Evolutionary conservation across 2,329 filamentous ascomycete genomes (phyloP), one percentile per base, ranked within the genome.

Genomic region (Penicillium crustosum): DNA sequence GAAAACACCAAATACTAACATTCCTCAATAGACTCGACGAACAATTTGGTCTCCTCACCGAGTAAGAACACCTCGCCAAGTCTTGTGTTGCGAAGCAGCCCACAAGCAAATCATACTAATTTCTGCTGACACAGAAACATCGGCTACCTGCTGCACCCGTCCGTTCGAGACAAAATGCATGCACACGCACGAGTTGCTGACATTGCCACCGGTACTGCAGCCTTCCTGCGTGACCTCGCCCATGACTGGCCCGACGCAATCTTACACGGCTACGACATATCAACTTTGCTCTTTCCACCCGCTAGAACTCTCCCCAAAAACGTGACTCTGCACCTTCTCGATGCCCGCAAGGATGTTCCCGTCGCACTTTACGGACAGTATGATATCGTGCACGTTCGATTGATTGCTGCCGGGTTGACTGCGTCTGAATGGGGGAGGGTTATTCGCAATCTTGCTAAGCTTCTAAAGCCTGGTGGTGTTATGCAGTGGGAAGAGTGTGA

Each of bases 371-470:
- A 55, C 6, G 58, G 57, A 6, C 57, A 61, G n/a, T 69, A 68
- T 56, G 67, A 70, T 49, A 45, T 70, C 1, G 62, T 70, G 2
- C 65, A 69, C 21, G 39, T 68, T 3, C 61, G 61, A 12, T 29
- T 63, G 15, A 47, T 59, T 15, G 31, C 29, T 1, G 53, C 47
- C 0, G 53, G 53, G 3, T 8, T 55, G 8, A 13, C 25, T 12
- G 10, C 47, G 0, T 39, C 29, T 2, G 38, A 49, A 19, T 60
- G 42, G 55, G 10, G 9, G 3, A 13, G n/a, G 3, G 43, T 49
- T 6, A 25, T 61, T 4, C 27, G 31, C 4, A 60, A 61, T n/a
- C n/a, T 61, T 15, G 21, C 41, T 8, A 38, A 27, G 13, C 58
- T 62, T 2, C 36, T 62, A n/a, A 61, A 55, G 31, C 60, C 60